Base-by-base conservation (phyloP, 163 green algal genomes). In the Prototheca stagnorum region DNA sequence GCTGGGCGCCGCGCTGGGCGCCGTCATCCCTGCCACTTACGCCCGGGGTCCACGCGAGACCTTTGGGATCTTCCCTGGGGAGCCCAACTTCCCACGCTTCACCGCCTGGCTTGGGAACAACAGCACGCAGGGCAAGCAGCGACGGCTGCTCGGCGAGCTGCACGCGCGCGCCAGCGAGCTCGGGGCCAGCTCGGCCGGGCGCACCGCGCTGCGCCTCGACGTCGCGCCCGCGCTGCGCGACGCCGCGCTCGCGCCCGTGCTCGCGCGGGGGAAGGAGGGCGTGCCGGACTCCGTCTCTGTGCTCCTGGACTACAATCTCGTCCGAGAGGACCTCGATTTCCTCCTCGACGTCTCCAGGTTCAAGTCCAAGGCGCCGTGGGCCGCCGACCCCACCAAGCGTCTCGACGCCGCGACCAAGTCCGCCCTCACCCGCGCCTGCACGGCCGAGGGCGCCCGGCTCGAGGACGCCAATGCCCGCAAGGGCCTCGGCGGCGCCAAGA, bases 81-180 rank as follows among this genome's bases (percentile, higher is more conserved):
- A 95, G 56, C 67, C 66, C 56, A 92, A 94, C 68, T 93, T 92
- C 61, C 75, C 79, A 2, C 52, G 83, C 21, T 98, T 98, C 70
- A 81, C 82, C 4, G 71, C 79, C 17, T 96, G 82, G 81, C 65
- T 98, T 47, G 89, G 89, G 45, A 80, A 84, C 49, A 86, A 88
- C 68, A 84, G 62, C 15, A 76, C 59, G 20, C n/a, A 12, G 25
- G 63, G 53, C 57, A 98, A 98, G 81, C 81, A 92, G 61, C 51
- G 61, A 27, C 78, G 88, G 17, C 66, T 96, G 56, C 66, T 95
- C 51, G 68, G 73, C 3, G 85, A 94, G 65, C 63, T 95, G 51
- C 74, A 84, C 55, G 84, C 73, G 21, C 79, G 78, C 59, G 49
- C 52, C 17, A 55, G 65, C 35, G 19, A 27, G 19, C 31, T 70